phyloP scores from a whole-genome alignment of 2,329 filamentous ascomycete genomes.

The Calonectria pseudoturangicola region DNA sequence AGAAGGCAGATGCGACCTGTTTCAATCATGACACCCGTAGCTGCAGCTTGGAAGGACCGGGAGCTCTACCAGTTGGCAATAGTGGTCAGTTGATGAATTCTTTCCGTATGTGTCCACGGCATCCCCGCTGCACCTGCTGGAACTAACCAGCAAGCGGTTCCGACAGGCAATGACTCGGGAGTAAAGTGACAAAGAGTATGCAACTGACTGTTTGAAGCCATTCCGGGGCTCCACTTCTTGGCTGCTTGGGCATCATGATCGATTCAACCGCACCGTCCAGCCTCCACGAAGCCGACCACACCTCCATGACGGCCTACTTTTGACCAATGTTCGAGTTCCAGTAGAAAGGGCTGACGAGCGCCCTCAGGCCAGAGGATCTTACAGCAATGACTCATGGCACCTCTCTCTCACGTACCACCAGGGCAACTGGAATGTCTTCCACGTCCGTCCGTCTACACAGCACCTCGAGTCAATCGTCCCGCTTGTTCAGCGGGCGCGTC shows the following conservation, averaged over 20 bases:
- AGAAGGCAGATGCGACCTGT: conserved; percentile 51
- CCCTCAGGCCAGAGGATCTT: conserved; percentile 83
- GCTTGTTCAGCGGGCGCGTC: conserved; percentile 70
- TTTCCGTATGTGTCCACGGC: conserved; percentile 68
- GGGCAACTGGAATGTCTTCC: conserved; percentile 75
- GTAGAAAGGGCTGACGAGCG: conserved; percentile 84
- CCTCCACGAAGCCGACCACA: conserved; percentile 53
- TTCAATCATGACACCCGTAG: conserved; percentile 35
- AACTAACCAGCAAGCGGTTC: conserved; percentile 63
- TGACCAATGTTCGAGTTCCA: conserved; percentile 77
- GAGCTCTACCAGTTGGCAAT: conserved; percentile 64
- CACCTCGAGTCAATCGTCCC: conserved; percentile 59
- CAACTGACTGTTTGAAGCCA: conserved; percentile 70
- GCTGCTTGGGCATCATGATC: conserved; percentile 43
- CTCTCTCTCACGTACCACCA: conserved; percentile 72
- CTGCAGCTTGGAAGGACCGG: conserved; percentile 63
- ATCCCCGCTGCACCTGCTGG: conserved; percentile 60
- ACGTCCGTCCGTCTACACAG: conserved; percentile 67
- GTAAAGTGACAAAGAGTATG: conserved; percentile 55
- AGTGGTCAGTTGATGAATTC: conserved; percentile 65
- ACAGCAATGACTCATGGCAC: conserved; percentile 85
- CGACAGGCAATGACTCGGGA: conserved; percentile 62
- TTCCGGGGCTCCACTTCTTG: conserved; percentile 65
- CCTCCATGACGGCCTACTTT: conserved; percentile 61
- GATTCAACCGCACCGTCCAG: conserved; percentile 47